Conservation (phyloP, 1,284 basidiomycete species). For the Meira nashicola region DNA sequence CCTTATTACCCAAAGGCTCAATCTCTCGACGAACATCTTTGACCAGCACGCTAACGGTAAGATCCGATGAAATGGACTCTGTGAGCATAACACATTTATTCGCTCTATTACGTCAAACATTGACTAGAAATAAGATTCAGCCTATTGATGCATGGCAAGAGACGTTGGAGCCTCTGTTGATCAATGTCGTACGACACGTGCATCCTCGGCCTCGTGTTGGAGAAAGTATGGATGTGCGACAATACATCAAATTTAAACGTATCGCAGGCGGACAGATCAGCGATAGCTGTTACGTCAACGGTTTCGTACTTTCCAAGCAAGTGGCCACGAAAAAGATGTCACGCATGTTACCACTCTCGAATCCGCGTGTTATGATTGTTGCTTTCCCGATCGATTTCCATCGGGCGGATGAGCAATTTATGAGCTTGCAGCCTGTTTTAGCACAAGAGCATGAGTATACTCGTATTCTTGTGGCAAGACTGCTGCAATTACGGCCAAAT, state of each 20-base stretch:
- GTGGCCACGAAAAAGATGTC: slow-evolving; percentile 80
- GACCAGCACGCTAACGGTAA: neutral
- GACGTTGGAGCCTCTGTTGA: slow-evolving; percentile 37
- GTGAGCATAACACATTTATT: slow-evolving; percentile 30
- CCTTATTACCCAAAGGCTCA: too few relatives aligned
- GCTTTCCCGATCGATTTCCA: slow-evolving; percentile 90
- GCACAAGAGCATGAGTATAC: slow-evolving; percentile 94
- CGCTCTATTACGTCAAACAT: slow-evolving; percentile 41
- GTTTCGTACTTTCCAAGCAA: slow-evolving; percentile 92
- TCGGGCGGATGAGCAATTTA: slow-evolving; percentile 66
- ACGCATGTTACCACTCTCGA: slow-evolving; percentile 59
- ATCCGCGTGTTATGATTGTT: slow-evolving; percentile 89
- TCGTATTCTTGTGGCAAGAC: slow-evolving; percentile 78
- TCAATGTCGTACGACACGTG: slow-evolving; percentile 42
- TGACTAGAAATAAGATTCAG: too few relatives aligned
- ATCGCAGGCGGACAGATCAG: slow-evolving; percentile 85
- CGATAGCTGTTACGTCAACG: slow-evolving; percentile 91
- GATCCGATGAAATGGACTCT: slow-evolving; percentile 13
- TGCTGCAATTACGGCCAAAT: slow-evolving; percentile 84
- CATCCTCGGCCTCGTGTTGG: slow-evolving; percentile 58
- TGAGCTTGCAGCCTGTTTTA: slow-evolving; percentile 82
- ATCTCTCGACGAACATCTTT: too few relatives aligned
- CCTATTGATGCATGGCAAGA: slow-evolving; percentile 30
- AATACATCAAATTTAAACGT: slow-evolving; percentile 94
- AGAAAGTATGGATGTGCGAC: slow-evolving; percentile 82